Base-by-base conservation (phyloP, 441 rosid genomes). In the Flueggea neowawraea region DNA sequence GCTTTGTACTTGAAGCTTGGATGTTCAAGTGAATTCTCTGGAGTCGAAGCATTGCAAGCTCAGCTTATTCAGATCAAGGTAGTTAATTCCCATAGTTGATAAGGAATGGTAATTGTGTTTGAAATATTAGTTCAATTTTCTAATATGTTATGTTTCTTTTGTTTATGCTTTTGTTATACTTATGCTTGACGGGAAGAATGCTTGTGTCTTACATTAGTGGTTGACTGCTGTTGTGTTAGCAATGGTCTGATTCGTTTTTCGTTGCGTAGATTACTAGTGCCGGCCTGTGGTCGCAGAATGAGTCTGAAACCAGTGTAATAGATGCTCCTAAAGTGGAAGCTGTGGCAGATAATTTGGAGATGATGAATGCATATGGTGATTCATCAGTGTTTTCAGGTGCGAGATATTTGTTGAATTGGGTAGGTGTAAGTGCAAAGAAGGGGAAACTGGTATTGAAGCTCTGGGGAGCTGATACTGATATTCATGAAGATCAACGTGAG, bases 41-140 rank as follows among this genome's bases (percentile, higher is more conserved):
- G 83, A 52, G 77, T 80, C 53, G 79, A 80, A 65, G 71, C 82
- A 49, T 64, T 74, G 31, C 83, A 84, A 76, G 92, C 85, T 39
- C 96, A 87, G 73, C 94, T 91, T 64, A 72, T 91, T 72, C 90
- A 82, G 57, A 83, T 94, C 64, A 94, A 86, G 99, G 97, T 87
- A 66, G 22, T 54, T 43, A 32, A 6, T 16, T 52, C 52, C 9
- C 39, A 1, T 17, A 36, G 10, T 39, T 45, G n/a, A 36, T 45
- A 14, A 11, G 9, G 12, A 47, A 47, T 47, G 12, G 0, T 15
- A 53, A 31, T 51, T 50, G 12, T 9, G 51, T 5, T 48, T 11
- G 12, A 10, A 6, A 5, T 32, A 49, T 22, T 52, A n/a, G 6
- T 50, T 0, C 16, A 50, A 31, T 17, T 62, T 50, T 43, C 13